Base-by-base conservation (phyloP, 257 asterid species). In the Jacaranda mimosifolia region DNA sequence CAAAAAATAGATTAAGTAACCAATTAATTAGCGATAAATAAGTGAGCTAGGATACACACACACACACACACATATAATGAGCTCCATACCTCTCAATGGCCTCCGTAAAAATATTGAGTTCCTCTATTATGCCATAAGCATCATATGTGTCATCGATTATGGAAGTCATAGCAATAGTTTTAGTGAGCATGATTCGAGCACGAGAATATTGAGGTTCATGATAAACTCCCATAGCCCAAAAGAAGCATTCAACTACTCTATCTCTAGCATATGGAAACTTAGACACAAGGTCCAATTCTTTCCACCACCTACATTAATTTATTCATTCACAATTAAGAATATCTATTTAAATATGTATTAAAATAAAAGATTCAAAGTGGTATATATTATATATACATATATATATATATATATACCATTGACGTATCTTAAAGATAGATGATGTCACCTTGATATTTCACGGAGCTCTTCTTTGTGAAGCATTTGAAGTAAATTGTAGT, bases 381-480 rank as follows among this genome's bases (percentile, higher is more conserved):
- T 26, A 26, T 26, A 26, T 26, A 0, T 0, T 26, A 26, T 26
- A 26, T 26, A 26, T 26, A 26, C 32, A 26, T 2, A 26, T 26
- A n/a, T n/a, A n/a, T n/a, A n/a, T n/a, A n/a, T n/a, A n/a, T n/a
- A 26, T 26, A 26, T 26, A 26, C 32, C 32, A 26, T 26, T 2
- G 1, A 26, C 32, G 2, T 26, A 26, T 17, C 13, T 3, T 1
- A 42, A 26, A 26, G 32, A 26, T 26, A 1, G 46, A 68, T 5
- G 19, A 12, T 3, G 6, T n/a, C 66, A 81, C 82, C 75, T 80
- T 26, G 77, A 69, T 53, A 81, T 14, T 48, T 74, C 68, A 48
- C 32, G 14, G 1, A 82, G 81, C 40, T 85, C 86, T 63, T 72
- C 10, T 59, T 39, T 79, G 72, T 82, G 63, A 9, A 85, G 42